Conservation (phyloP, 441 rosid genomes). For the Dalechampia spathulata region DNA sequence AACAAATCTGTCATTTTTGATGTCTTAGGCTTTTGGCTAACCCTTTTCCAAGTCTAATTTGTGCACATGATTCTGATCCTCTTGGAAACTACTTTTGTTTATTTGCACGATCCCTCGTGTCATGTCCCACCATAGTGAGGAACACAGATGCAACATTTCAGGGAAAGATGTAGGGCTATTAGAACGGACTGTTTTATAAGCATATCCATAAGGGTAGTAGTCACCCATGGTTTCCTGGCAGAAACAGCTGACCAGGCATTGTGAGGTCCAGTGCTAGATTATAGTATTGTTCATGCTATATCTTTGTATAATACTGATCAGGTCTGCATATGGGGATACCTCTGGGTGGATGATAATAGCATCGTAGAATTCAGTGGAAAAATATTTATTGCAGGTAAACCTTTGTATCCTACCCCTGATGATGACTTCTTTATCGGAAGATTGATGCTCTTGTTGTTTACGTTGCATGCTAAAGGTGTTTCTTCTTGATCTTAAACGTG, state of each 20-base stretch:
- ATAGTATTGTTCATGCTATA: slow-evolving; percentile 5
- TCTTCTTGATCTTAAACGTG: not conserved
- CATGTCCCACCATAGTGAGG: not conserved
- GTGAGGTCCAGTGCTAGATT: not conserved
- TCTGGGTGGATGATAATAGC: slow-evolving; percentile 31
- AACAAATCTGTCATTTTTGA: no score
- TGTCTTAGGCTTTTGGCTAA: no score
- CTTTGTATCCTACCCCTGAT: slow-evolving; percentile 29
- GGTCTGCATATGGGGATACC: slow-evolving; percentile 50
- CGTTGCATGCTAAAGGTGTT: not conserved
- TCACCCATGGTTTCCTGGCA: not conserved
- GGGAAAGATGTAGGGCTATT: not conserved
- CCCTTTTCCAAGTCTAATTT: not conserved
- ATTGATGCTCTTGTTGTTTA: not conserved
- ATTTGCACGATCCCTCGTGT: not conserved
- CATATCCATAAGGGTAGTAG: not conserved
- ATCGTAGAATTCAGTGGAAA: slow-evolving; percentile 31
- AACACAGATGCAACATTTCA: not conserved
- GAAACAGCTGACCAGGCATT: slow-evolving; percentile 3
- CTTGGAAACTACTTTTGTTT: not conserved
- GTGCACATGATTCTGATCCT: not conserved
- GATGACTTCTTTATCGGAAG: slow-evolving; percentile 15
- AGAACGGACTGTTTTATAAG: not conserved
- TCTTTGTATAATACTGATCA: slow-evolving; percentile 16
- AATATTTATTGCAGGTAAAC: slow-evolving; percentile 48